Conservation (phyloP, 371 early-diverging fungal species). For the Chytridiales sp. region DNA sequence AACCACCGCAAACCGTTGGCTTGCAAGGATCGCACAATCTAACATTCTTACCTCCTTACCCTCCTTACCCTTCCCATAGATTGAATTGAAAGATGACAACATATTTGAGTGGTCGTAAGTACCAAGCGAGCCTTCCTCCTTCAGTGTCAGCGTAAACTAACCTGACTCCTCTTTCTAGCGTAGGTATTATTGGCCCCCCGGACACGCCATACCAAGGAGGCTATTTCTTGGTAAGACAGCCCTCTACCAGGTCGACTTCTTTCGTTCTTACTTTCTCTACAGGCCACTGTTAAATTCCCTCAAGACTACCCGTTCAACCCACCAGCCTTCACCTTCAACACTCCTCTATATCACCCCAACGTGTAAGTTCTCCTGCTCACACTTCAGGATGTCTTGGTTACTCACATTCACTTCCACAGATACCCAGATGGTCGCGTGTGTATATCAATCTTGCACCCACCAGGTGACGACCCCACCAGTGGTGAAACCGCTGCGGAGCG, state of each 20-base stretch:
- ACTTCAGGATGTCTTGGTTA: not conserved
- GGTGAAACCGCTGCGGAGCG: constrained; percentile 57
- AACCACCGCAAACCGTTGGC: not conserved
- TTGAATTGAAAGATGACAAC: constrained; percentile 47
- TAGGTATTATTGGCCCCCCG: constrained; percentile 54
- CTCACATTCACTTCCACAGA: constrained; percentile 43
- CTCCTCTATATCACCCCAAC: constrained; percentile 68
- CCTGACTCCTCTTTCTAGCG: constrained; percentile 19
- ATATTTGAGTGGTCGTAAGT: constrained; percentile 53
- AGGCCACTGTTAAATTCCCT: constrained; percentile 61
- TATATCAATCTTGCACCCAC: constrained; percentile 67
- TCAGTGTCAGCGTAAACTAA: not conserved
- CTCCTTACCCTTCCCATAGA: constrained; percentile 18
- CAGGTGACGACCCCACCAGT: constrained; percentile 46
- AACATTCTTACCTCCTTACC: too few relatives aligned
- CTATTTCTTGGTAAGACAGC: constrained; percentile 43
- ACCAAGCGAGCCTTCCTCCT: not conserved
- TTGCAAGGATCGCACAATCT: not conserved
- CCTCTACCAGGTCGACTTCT: not conserved
- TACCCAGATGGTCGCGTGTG: constrained; percentile 62
- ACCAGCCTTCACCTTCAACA: constrained; percentile 60
- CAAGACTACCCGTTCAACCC: constrained; percentile 65
- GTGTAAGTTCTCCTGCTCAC: constrained; percentile 37
- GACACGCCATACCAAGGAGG: constrained; percentile 53
- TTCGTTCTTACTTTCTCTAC: constrained; percentile 6